Evolutionary conservation across 345 rosid species (phyloP), one percentile per base, ranked within the genome.

Genomic region (Sisymbrium altissimum): DNA sequence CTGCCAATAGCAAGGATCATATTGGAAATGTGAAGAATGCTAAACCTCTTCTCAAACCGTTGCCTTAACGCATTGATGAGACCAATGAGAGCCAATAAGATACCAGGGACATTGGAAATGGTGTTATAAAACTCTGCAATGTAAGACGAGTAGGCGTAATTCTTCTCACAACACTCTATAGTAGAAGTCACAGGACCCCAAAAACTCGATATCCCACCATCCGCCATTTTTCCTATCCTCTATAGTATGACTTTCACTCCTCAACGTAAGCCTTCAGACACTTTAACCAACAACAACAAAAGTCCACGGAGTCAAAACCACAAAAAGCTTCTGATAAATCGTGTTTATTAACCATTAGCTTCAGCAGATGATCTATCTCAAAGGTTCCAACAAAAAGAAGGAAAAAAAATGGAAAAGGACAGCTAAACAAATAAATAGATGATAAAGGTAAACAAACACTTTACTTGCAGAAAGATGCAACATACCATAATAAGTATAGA

Each of bases 121-220:
- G 99, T 92, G 84, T 95, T 95, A 79, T 76, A 90, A 68, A 92
- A 90, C 81, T 95, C 99, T 2, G 99, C 99, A 62, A 90, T 82
- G 71, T 95, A 92, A 1, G 97, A 83, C 6, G 98, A 90, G 71
- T 88, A 41, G 29, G 57, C 81, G 17, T 87, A 90, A 80, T 95
- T 95, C 68, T 80, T 84, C 86, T 95, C 97, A 81, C 99, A 94
- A 74, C 97, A 86, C 13, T 92, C 99, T 17, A 70, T 79, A 9
- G 86, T 72, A 36, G 97, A 86, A 36, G 97, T 92, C 69, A 92
- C 96, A 3, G 99, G 99, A 62, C 97, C 97, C 97, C 97, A 89
- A 78, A 90, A 92, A 82, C 90, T 89, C 2, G 95, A 79, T 68
- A 87, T 62, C 64, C 86, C 90, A 75, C 86, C 90, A 75, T 85